Evolutionary conservation across 495 filamentous ascomycete species (phyloP), one percentile per base, ranked within the genome.

Genomic region (Chaetomium fimeti): DNA sequence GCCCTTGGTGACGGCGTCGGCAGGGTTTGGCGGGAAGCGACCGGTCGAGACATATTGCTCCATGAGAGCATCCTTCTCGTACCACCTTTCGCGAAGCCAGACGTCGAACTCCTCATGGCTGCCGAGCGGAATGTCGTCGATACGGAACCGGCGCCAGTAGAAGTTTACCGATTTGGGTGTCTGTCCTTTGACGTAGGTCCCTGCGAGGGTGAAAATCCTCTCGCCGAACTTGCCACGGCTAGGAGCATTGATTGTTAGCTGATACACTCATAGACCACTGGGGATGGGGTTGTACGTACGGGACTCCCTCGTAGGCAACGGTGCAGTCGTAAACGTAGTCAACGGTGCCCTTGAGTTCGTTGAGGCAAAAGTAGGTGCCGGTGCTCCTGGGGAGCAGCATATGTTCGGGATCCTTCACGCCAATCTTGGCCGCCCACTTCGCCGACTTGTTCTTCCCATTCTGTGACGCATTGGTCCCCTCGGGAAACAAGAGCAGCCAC

Each of bases 321-420:
- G 91, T 94, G 72, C 91, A 93, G 72, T 94, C 91, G 72, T 94
- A 94, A 24, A 93, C 82, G 70, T 88, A 93, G 12, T 91, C 87
- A 8, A 92, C 84, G 0, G 88, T 91, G 7, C 80, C 81, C 65
- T 79, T 81, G 49, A 93, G 77, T 74, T 93, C 88, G 60, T 84
- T 84, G 52, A 94, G 79, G 68, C 88, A 92, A 70, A 89, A 94
- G 60, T 83, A 86, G 55, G 87, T 81, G 40, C 91, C 91, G 11
- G 91, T 92, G 69, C 86, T 89, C 62, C 91, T 82, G 3, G 91
- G 91, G 20, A 93, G 76, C 64, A 94, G 80, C 62, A 81, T 61
- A 68, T 94, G 90, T 66, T 84, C 76, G 68, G 85, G 76, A 68
- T 94, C 89, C 38, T 81, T 75, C 52, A 91, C 78, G 2, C 85